phyloP scores from a whole-genome alignment of 2,329 filamentous ascomycete species.

The Paraphoma sp. region DNA sequence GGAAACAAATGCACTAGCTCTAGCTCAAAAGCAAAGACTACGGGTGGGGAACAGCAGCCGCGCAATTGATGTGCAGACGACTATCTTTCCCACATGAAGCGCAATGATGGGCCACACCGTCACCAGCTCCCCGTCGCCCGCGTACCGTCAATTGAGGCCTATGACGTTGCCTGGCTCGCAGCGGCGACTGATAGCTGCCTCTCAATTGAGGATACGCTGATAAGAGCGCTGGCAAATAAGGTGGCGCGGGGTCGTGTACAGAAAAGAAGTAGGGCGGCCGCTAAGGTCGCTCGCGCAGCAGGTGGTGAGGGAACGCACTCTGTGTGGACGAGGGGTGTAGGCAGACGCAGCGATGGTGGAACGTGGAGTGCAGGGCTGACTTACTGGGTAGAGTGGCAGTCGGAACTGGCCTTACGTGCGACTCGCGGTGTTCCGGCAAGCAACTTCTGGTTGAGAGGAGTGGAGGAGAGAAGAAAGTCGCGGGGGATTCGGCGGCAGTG shows the following conservation, averaged over 20 bases:
- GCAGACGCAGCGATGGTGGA: conserved; percentile 15
- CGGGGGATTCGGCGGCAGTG: conserved; percentile 30
- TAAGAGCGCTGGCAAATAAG: conserved; percentile 44
- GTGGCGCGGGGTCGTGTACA: conserved; percentile 33
- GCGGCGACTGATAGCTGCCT: conserved; percentile 35
- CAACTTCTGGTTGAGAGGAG: conserved; percentile 33
- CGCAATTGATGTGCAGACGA: conserved; percentile 9
- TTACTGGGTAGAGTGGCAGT: conserved; percentile 36
- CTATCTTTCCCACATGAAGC: conserved; percentile 16
- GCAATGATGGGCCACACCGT: conserved; percentile 24
- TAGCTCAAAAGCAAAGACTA: conserved; percentile 28
- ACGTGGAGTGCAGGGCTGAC: conserved; percentile 23
- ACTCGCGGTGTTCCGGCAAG: conserved; percentile 38
- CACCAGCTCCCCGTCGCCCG: conserved; percentile 21
- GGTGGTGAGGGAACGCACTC: conserved; percentile 16
- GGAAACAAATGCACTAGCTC: conserved; percentile 14
- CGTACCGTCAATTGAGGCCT: conserved; percentile 23
- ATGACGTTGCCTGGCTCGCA: conserved; percentile 29
- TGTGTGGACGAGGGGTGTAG: conserved; percentile 15
- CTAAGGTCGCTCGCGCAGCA: conserved; percentile 30
- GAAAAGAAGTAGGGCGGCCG: conserved; percentile 15
- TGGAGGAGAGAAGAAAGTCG: conserved; percentile 18
- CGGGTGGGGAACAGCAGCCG: conserved; percentile 12
- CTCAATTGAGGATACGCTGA: conserved; percentile 31
- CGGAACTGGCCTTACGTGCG: conserved; percentile 32